Evolutionary conservation across 2,329 filamentous ascomycete species (phyloP).

Genomic region (Lizonia empirigonia): DNA sequence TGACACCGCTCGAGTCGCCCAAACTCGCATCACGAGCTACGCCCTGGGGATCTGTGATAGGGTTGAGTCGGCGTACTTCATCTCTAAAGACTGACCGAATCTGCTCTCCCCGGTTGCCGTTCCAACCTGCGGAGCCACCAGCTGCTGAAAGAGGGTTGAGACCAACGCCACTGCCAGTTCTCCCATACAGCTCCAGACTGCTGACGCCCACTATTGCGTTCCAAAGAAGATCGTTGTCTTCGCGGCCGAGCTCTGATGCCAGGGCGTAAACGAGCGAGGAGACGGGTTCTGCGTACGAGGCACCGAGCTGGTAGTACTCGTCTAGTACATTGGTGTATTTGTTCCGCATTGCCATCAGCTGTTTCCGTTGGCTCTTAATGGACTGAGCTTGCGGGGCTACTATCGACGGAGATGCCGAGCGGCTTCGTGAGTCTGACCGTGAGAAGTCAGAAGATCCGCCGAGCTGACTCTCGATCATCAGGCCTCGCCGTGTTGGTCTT

Average conservation of each 20-base stretch:
- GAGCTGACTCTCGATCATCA: constrained; percentile 48
- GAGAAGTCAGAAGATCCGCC: constrained; percentile 49
- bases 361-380: constrained; percentile 71
- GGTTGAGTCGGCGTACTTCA: constrained; percentile 92
- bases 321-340: constrained; percentile 79
- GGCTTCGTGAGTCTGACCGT: constrained; percentile 47
- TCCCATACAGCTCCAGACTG: constrained; percentile 90
- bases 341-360: constrained; percentile 73
- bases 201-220: constrained; percentile 91
- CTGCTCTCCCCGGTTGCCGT: constrained; percentile 78
- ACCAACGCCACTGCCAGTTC: constrained; percentile 80
- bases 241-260: constrained; percentile 90
- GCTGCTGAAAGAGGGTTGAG: constrained; percentile 60
- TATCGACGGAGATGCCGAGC: constrained; percentile 43
- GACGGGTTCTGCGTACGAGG: constrained; percentile 92
- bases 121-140: constrained; percentile 71
- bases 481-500: constrained; percentile 64
- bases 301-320: constrained; percentile 83
- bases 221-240: constrained; percentile 97
- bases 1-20: constrained; percentile 76
- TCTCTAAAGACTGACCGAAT: constrained; percentile 87
- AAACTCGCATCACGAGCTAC: constrained; percentile 64
- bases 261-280: constrained; percentile 94
- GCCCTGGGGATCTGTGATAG: constrained; percentile 65
- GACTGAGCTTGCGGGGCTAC: constrained; percentile 65